Evolutionary conservation across 2,329 filamentous ascomycete species (phyloP), one percentile per base, ranked within the genome.

Genomic region (Xylaria sp.): DNA sequence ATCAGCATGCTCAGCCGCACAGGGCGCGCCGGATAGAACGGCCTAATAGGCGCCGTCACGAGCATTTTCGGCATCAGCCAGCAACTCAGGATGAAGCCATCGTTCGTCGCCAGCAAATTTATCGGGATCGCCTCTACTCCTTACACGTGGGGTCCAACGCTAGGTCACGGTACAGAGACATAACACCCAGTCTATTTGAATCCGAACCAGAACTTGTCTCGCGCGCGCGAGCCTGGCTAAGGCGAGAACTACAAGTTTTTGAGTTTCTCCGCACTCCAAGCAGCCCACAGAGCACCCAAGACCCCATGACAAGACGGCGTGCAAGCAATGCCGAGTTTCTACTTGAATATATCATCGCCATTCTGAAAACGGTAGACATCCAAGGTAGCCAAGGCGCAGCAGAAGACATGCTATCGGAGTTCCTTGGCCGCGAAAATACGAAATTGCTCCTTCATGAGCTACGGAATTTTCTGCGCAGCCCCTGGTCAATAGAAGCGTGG

Each of bases 181-280:
- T 97, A 35, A 92, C 90, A 0, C 91, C 93, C 0, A 79, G 85
- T 3, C 79, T 88, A 9, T 91, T 98, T 77, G 83, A 85, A 66
- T 80, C 80, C 1, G 91, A 93, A 25, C 80, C 87, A 0, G 87
- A 90, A 25, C 86, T 97, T 0, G 86, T 93, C 21, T 92, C 91
- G 0, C 90, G 92, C 42, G 94, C 94, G 1, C 87, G 92, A 6
- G 90, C 88, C 69, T 98, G 93, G 87, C 88, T 97, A 60, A 88
- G 94, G 0, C 88, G 95, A 51, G 95, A 98, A 77, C 83, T 98
- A 3, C 89, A 90, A 63, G 93, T 97, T 21, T 97, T 98, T 74
- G 85, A 87, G 18, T 96, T 94, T 75, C 83, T 97, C 13, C 84
- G 82, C 1, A 78, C 69, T 5, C 74, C 74, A 65, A 76, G 59